A percentile compares a stretch with the other conserved stretches of the same genome.
phyloP scores from a whole-genome alignment of 495 filamentous ascomycete genomes.

The Penicillium crystallinum region DNA sequence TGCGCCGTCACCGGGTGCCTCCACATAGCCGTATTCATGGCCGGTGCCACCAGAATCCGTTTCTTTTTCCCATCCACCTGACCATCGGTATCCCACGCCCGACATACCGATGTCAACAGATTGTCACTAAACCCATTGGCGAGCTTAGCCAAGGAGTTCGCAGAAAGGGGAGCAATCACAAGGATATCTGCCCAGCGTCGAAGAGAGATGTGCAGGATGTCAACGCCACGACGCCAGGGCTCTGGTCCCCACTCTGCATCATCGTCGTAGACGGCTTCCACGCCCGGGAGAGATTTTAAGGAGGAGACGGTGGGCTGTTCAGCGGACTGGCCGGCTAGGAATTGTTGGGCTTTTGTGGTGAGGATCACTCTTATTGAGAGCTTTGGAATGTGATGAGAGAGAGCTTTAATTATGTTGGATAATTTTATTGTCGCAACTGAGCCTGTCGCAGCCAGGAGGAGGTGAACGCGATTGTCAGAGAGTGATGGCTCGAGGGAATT shows the following conservation, averaged over 20 bases:
- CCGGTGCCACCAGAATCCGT: conserved; percentile 56
- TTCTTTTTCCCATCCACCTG: conserved; percentile 41
- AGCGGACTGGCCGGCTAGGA: conserved; percentile 57
- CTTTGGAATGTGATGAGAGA: conserved; percentile 41
- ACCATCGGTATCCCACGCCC: conserved; percentile 72
- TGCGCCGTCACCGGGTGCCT: conserved; percentile 62
- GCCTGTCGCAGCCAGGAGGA: conserved; percentile 26
- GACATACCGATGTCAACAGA: conserved; percentile 56
- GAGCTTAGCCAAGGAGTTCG: conserved; percentile 69
- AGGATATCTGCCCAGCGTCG: conserved; percentile 68
- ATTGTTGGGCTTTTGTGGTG: conserved; percentile 57
- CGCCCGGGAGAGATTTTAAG: conserved; percentile 43
- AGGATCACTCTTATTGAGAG: conserved; percentile 67
- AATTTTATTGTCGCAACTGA: conserved; percentile 78
- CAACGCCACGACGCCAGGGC: conserved; percentile 52
- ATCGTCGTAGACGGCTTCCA: conserved; percentile 62
- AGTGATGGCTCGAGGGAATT: neutral
- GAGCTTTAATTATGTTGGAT: conserved; percentile 54
- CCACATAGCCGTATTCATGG: conserved; percentile 79
- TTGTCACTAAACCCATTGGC: conserved; percentile 53
- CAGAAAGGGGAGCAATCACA: conserved; percentile 63
- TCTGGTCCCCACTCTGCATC: conserved; percentile 63
- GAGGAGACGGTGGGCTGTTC: conserved; percentile 57
- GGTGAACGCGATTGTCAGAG: conserved; percentile 15
- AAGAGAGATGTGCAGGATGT: conserved; percentile 70